Evolutionary conservation across 495 filamentous ascomycete species (phyloP).

Genomic region (Amorphotheca resinae): DNA sequence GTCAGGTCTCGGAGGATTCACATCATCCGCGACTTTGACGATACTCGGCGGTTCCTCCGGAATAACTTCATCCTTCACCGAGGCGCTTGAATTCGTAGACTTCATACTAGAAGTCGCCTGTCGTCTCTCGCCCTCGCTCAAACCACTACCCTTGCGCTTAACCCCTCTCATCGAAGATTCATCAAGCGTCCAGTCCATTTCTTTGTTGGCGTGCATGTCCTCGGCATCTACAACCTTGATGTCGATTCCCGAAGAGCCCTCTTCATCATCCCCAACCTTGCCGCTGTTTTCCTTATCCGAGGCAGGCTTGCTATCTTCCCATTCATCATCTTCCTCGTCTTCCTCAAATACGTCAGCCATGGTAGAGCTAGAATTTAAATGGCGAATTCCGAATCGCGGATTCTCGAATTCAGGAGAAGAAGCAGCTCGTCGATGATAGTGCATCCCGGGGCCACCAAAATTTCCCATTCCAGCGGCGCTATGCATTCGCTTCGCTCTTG

Average conservation of each 20-base stretch:
- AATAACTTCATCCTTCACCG: slow-evolving; percentile 33
- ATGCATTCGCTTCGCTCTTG: slow-evolving; percentile 58
- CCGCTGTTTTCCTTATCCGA: slow-evolving; percentile 30
- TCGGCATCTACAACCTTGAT: slow-evolving; percentile 35
- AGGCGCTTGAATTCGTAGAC: slow-evolving; percentile 27
- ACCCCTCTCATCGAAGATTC: slow-evolving; percentile 11
- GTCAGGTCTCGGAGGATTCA: slow-evolving; percentile 23
- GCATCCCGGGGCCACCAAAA: slow-evolving; percentile 70
- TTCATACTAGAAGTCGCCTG: slow-evolving; percentile 18
- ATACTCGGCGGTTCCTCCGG: slow-evolving; percentile 25
- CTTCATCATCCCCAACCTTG: slow-evolving; percentile 21
- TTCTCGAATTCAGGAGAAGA: slow-evolving; percentile 81
- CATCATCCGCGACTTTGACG: slow-evolving; percentile 32
- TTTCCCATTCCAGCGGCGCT: slow-evolving; percentile 69
- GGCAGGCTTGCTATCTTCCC: slow-evolving; percentile 26
- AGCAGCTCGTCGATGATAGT: slow-evolving; percentile 82
- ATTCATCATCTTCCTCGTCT: slow-evolving; percentile 67
- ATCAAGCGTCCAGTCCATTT: slow-evolving; percentile 15
- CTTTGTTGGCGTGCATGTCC: slow-evolving; percentile 4
- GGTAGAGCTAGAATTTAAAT: slow-evolving; percentile 49
- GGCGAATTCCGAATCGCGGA: slow-evolving; percentile 43
- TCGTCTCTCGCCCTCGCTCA: slow-evolving; percentile 23
- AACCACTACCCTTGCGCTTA: slow-evolving; percentile 29
- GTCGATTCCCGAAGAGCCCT: slow-evolving; percentile 36
- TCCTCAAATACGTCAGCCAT: slow-evolving; percentile 93